Percentiles rank a stretch among this genome's conserved stretches.
Conservation (phyloP, 192 early-diverging fungal genomes). For the Geranomyces variabilis region DNA sequence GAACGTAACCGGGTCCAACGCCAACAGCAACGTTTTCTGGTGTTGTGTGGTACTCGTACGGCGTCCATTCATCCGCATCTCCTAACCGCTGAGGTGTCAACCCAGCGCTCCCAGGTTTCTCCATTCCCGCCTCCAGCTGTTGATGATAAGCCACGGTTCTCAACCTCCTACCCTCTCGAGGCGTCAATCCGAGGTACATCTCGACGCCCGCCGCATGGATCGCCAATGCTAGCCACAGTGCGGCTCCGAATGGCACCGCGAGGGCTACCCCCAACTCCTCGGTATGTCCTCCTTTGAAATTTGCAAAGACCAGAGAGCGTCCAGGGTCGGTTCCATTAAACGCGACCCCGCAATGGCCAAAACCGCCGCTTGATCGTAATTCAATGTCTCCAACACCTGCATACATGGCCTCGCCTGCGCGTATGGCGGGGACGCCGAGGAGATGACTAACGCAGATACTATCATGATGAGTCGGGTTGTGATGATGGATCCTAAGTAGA, state of each 20-base stretch:
- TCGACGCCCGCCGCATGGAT: slow-evolving; percentile 12
- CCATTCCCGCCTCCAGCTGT: too few relatives aligned
- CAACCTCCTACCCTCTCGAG: neutral
- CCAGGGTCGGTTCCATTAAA: slow-evolving; percentile 1
- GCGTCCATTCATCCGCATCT: too few relatives aligned
- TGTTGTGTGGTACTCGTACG: too few relatives aligned
- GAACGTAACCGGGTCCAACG: too few relatives aligned
- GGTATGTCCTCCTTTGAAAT: slow-evolving; percentile 4
- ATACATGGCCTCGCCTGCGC: too few relatives aligned
- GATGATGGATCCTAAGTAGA: too few relatives aligned
- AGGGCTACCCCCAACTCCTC: slow-evolving; percentile 2
- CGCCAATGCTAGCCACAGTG: slow-evolving; percentile 2
- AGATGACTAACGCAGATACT: too few relatives aligned
- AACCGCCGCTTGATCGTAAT: neutral
- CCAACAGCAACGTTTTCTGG: too few relatives aligned
- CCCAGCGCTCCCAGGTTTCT: too few relatives aligned
- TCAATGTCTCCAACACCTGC: neutral
- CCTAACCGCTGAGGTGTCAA: too few relatives aligned
- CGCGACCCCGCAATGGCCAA: neutral
- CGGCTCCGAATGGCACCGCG: slow-evolving; percentile 1
- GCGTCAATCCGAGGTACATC: slow-evolving; percentile 2
- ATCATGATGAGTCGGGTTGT: too few relatives aligned
- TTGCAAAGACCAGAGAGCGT: neutral
- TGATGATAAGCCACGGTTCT: slow-evolving; percentile 1
- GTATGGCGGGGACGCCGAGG: too few relatives aligned